Base-by-base conservation (phyloP, 1,284 basidiomycete genomes). In the Cutaneotrichosporon sp. region DNA sequence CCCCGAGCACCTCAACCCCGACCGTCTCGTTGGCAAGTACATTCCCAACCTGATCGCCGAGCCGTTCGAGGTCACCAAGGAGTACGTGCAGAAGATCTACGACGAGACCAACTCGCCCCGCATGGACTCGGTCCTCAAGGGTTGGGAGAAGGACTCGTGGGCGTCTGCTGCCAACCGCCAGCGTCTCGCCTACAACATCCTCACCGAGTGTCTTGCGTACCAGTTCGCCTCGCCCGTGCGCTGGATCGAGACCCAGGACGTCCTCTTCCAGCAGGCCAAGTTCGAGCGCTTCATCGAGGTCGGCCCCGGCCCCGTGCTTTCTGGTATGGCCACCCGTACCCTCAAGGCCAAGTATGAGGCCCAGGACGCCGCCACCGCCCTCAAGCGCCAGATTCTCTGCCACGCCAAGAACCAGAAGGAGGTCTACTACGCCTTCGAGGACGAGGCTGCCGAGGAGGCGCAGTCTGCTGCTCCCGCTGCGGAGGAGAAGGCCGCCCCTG, bases 201-300 rank as follows among this genome's bases (percentile, higher is more conserved):
- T 99, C 66, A 93, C 97, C 71, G 96, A 98, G 80, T 87, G 98
- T 62, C 86, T 99, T 52, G 93, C 96, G 16, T 98, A 98, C 79
- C 96, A 99, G 79, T 81, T 80, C 70, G 91, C 91, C 0, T 95
- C 93, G 3, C 93, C 94, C 13, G 95, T 99, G 31, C 89, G 94
- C 63, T 98, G 96, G 96, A 99, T 99, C 75, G 91, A 98, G 83
- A 99, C 96, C 0, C 96, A 98, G 78, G 96, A 99, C 75, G 86
- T 92, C 55, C 86, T 99, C 66, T 99, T 99, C 84, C 87, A 84
- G 7, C 82, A 88, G n/a, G 97, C 88, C 84, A 84, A 86, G 66
- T 97, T 97, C 73, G 95, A 98, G 82, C 88, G 96, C 32, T 86
- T 98, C 74, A 89, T 99, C 76, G 96, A 99, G 80, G 85, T 99